Evolutionary conservation across 306 rosid species (phyloP).

Genomic region (Cajanus cajan): DNA sequence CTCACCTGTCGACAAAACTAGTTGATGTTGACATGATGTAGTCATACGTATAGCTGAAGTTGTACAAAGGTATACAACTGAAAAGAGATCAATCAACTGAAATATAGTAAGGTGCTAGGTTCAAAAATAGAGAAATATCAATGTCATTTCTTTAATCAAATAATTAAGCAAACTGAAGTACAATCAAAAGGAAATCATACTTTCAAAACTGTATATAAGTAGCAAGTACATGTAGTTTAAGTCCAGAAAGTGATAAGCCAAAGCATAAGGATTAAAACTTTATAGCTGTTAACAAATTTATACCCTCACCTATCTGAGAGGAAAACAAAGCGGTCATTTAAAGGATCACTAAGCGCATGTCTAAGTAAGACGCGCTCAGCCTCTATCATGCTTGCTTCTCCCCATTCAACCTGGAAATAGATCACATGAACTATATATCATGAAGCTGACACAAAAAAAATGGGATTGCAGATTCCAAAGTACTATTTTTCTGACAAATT

Average conservation of each 20-base stretch:
- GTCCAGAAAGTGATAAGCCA: slow-evolving; percentile 18
- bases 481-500: background rate
- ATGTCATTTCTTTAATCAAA: slow-evolving; percentile 4
- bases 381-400: slow-evolving; percentile 93
- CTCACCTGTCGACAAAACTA: slow-evolving; percentile 98
- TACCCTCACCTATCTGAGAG: slow-evolving; percentile 95
- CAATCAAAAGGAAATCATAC: background rate
- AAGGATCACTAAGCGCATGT: slow-evolving; percentile 81
- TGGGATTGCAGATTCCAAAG: background rate
- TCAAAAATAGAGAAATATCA: background rate
- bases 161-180: slow-evolving; percentile 6
- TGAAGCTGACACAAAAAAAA: slow-evolving; percentile 18
- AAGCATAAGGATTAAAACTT: slow-evolving; percentile 15
- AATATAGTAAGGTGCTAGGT: slow-evolving; percentile 46
- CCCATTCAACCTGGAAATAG: slow-evolving; percentile 94
- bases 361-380: slow-evolving; percentile 86
- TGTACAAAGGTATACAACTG: slow-evolving; percentile 98
- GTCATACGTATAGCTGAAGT: slow-evolving; percentile 90
- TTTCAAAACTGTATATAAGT: background rate
- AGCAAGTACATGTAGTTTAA: background rate
- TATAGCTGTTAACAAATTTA: slow-evolving; percentile 33
- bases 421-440: slow-evolving; percentile 32
- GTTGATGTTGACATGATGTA: slow-evolving; percentile 80
- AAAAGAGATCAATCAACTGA: slow-evolving; percentile 70
- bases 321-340: slow-evolving; percentile 88